Evolutionary conservation across 1,139 yeast genomes (phyloP), one percentile per base, ranked within the genome.

Genomic region (Suhomyces chickasaworum): DNA sequence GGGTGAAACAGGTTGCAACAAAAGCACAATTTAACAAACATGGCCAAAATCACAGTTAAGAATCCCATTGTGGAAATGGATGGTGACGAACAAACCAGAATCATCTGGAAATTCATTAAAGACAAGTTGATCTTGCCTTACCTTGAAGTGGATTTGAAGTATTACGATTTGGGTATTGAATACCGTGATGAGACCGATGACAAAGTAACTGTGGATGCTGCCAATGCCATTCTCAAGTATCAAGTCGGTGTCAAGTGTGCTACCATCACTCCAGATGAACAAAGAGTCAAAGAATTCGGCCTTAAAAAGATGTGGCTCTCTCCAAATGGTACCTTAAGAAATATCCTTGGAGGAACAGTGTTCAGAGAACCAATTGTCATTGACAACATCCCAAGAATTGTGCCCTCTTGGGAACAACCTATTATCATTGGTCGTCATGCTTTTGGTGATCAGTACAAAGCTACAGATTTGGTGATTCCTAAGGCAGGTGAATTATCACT

Each of bases 161-260:
- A 86, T 66, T 86, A 84, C 64, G 95, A 86, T 65, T 73, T 86
- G 56, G 84, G 89, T 18, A 80, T 86, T 53, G 78, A 81, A 61
- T 75, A 81, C 56, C 77, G 95, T 68, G 95, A 86, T 61, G 68
- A 77, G 49, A 86, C 95, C 29, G 71, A 83, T 50, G 95, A 86
- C 63, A 73, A 84, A 64, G 83, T 86, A 54, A 86, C 95, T 17
- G 59, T 77, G 29, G 93, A 86, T 52, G 86, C 91, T 21, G 95
- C 93, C 16, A 71, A 83, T 47, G 93, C 93, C 37, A 86, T 85
- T 53, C 75, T 81, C 63, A 69, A 86, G 63, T 82, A 83, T 59
- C 91, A 91, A 51, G 95, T 86, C 36, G 95, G 91, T 48, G 81
- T 86, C 54, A 86, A 86, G 67, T 86, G 95, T 77, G 95, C 95